A percentile compares a stretch with the other conserved stretches of the same genome.
Conservation (phyloP, 2,329 filamentous ascomycete species). For the Nemania sp. region DNA sequence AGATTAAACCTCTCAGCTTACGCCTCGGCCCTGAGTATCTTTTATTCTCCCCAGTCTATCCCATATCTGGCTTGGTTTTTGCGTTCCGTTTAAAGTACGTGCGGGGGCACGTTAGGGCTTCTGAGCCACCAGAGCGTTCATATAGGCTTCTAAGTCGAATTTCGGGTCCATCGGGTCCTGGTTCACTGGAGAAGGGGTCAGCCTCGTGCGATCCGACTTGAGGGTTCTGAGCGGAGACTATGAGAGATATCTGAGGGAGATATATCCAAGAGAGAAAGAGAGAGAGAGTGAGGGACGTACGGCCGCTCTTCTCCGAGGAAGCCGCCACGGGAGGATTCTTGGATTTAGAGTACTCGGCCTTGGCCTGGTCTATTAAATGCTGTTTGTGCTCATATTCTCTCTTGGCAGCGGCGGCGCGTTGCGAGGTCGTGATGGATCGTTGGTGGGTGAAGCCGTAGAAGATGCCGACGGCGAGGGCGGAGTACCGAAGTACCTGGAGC, state of each 20-base stretch:
- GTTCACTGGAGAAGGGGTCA: slow-evolving; percentile 56
- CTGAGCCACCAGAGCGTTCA: slow-evolving; percentile 65
- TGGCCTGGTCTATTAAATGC: slow-evolving; percentile 88
- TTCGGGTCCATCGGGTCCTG: slow-evolving; percentile 82
- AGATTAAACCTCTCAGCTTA: slow-evolving; percentile 20
- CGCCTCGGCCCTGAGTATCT: slow-evolving; percentile 21
- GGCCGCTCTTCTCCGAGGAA: slow-evolving; percentile 37
- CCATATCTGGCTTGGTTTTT: slow-evolving; percentile 36
- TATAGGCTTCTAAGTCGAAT: slow-evolving; percentile 89
- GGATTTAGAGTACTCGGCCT: slow-evolving; percentile 81
- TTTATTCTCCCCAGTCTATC: slow-evolving; percentile 33
- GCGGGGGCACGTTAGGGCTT: slow-evolving; percentile 47
- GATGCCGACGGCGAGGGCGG: slow-evolving; percentile 86
- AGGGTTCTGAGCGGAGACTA: background rate
- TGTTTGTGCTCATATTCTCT: slow-evolving; percentile 90
- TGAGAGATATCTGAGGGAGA: too few species aligned
- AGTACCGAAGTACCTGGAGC: slow-evolving; percentile 90
- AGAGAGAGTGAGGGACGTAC: slow-evolving; percentile 40
- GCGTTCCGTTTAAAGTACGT: slow-evolving; percentile 25
- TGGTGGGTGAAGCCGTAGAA: slow-evolving; percentile 98
- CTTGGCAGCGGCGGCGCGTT: slow-evolving; percentile 72
- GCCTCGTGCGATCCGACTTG: slow-evolving; percentile 10
- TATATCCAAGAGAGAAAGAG: too few species aligned
- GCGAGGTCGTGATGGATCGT: slow-evolving; percentile 72
- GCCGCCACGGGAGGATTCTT: slow-evolving; percentile 59